A percentile compares a stretch with the other conserved stretches of the same genome.
Conservation (phyloP, 352 stramenopile species). For the Plasmopara muralis region DNA sequence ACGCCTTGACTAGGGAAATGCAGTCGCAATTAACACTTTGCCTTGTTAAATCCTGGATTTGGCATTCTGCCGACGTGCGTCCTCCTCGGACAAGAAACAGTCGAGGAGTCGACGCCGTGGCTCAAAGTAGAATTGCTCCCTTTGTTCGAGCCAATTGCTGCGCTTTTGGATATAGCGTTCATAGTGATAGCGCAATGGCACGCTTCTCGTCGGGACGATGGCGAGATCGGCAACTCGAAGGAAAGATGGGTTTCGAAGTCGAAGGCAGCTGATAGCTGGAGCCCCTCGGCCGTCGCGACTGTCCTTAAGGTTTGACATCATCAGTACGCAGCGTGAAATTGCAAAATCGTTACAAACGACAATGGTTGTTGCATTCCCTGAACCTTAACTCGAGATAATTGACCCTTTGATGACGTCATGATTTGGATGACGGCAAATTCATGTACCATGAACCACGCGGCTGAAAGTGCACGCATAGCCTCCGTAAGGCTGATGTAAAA, state of each 20-base stretch:
- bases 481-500: no score
- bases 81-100: slow-evolving; percentile 79
- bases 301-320: slow-evolving; percentile 12
- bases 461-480: slow-evolving; percentile 22
- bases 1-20: no score
- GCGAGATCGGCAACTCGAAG: background rate
- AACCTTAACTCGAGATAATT: slow-evolving; percentile 55
- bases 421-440: slow-evolving; percentile 14
- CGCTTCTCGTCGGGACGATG: slow-evolving; percentile 9
- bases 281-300: background rate
- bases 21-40: slow-evolving; percentile 79
- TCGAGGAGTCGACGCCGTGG: slow-evolving; percentile 60
- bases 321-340: slow-evolving; percentile 24
- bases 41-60: slow-evolving; percentile 88
- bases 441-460: slow-evolving; percentile 22
- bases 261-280: background rate
- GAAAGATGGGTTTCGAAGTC: background rate
- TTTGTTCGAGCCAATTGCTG: slow-evolving; percentile 86
- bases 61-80: slow-evolving; percentile 60
- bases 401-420: slow-evolving; percentile 15
- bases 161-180: slow-evolving; percentile 84
- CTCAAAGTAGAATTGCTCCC: slow-evolving; percentile 86
- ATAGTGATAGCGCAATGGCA: slow-evolving; percentile 65
- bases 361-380: slow-evolving; percentile 52
- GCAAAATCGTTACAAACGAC: slow-evolving; percentile 23